Conservation (phyloP, 2,329 filamentous ascomycete species). For the Diaporthe eres region DNA sequence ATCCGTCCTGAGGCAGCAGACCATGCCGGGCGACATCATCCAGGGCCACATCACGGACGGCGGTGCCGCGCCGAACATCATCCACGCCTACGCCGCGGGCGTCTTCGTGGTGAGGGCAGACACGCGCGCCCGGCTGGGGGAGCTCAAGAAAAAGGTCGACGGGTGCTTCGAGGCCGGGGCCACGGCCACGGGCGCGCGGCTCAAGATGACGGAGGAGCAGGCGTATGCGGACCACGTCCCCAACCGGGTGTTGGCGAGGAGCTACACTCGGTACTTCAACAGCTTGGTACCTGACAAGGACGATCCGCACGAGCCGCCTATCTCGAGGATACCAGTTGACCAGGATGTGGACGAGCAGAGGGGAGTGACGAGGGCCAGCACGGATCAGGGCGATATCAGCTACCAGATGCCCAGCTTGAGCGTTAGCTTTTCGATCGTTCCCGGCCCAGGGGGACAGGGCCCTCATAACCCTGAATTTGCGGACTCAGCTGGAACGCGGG, state of each 20-base stretch:
- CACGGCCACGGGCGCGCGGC: slow-evolving; percentile 60
- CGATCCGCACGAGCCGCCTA: slow-evolving; percentile 35
- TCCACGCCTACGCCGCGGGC: slow-evolving; percentile 64
- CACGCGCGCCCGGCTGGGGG: slow-evolving; percentile 56
- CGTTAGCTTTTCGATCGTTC: slow-evolving; percentile 64
- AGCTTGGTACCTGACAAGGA: slow-evolving; percentile 51
- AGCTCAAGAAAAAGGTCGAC: slow-evolving; percentile 58
- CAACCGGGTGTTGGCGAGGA: slow-evolving; percentile 62
- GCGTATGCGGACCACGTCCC: slow-evolving; percentile 70
- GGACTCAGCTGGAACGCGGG: slow-evolving; percentile 62
- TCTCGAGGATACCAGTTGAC: slow-evolving; percentile 44
- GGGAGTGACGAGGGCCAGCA: slow-evolving; percentile 65
- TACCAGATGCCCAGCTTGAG: slow-evolving; percentile 70
- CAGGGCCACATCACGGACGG: slow-evolving; percentile 67
- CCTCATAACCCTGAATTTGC: slow-evolving; percentile 69
- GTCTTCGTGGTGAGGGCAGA: slow-evolving; percentile 61
- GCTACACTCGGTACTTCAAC: slow-evolving; percentile 63
- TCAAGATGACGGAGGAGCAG: slow-evolving; percentile 57
- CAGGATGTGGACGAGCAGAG: slow-evolving; percentile 57
- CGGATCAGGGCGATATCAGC: slow-evolving; percentile 72
- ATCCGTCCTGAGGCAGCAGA: slow-evolving; percentile 68
- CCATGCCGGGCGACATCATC: slow-evolving; percentile 64
- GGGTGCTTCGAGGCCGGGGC: slow-evolving; percentile 58
- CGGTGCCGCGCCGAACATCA: slow-evolving; percentile 68
- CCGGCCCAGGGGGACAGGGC: slow-evolving; percentile 58